phyloP scores from a whole-genome alignment of 2,329 filamentous ascomycete species.

The Colletotrichum sp. region DNA sequence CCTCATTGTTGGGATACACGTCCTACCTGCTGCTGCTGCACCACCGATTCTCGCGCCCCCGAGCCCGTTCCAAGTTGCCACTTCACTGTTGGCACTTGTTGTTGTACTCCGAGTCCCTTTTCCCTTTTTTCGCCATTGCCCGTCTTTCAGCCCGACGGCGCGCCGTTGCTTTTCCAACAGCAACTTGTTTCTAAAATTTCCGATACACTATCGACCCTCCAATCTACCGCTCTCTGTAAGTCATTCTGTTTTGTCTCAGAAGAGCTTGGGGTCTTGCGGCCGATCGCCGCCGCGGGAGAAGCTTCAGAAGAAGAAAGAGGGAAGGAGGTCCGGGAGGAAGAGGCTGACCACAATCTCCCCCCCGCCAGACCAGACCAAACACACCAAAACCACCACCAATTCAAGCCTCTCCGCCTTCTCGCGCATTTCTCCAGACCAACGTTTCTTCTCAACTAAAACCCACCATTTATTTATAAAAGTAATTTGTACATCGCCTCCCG shows the following conservation, averaged over 20 bases:
- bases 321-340: constrained; percentile 11
- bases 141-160: background rate
- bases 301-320: constrained; percentile 2
- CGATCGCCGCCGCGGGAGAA: constrained; percentile 4
- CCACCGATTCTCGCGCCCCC: background rate
- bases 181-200: background rate
- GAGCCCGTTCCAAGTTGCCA: background rate
- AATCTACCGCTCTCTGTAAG: constrained; percentile 6
- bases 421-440: background rate
- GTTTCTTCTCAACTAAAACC: constrained; percentile 4
- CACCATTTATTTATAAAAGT: background rate
- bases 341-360: constrained; percentile 11
- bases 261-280: background rate
- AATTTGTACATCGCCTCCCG: background rate
- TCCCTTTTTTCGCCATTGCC: background rate
- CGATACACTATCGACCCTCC: constrained; percentile 1
- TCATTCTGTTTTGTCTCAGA: background rate
- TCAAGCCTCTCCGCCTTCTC: background rate
- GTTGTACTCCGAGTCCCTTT: background rate
- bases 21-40: background rate
- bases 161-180: constrained; percentile 13
- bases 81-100: constrained; percentile 11
- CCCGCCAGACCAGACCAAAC: constrained; percentile 7
- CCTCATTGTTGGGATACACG: background rate
- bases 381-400: background rate